Conservation (phyloP, 140 eudicot genomes). For the Erigeron philadelphicus region DNA sequence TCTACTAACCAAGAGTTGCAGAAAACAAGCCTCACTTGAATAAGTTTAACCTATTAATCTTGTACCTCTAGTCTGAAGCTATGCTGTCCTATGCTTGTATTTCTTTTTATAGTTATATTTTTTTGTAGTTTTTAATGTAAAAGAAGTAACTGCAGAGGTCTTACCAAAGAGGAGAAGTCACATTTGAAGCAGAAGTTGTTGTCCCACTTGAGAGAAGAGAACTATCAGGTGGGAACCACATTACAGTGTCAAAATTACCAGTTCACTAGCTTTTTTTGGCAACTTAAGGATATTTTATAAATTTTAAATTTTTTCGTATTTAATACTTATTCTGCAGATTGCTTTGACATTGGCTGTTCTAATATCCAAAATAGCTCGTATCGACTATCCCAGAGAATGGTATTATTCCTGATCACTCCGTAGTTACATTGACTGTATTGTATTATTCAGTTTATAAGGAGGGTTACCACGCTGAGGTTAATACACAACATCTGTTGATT, state of each 20-base stretch:
- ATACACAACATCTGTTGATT: slow-evolving; percentile 2
- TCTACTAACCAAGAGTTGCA: neutral
- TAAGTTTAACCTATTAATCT: neutral
- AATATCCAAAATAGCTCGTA: slow-evolving; percentile 87
- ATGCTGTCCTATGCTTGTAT: slow-evolving; percentile 3
- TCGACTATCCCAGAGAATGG: slow-evolving; percentile 96
- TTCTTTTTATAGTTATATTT: slow-evolving; percentile 1
- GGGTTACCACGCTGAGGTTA: neutral
- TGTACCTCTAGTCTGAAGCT: neutral
- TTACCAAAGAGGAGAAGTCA: slow-evolving; percentile 73
- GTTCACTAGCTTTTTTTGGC: slow-evolving; percentile 14
- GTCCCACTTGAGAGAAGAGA: slow-evolving; percentile 92
- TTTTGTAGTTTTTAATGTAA: slow-evolving; percentile 2
- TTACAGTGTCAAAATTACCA: slow-evolving; percentile 11
- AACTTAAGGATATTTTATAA: slow-evolving; percentile 8
- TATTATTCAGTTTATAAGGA: neutral
- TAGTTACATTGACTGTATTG: neutral
- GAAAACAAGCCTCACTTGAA: neutral
- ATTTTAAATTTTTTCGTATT: neutral
- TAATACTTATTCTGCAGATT: slow-evolving; percentile 43
- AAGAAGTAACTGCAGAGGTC: slow-evolving; percentile 56
- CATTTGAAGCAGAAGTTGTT: slow-evolving; percentile 71
- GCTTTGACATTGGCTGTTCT: slow-evolving; percentile 83
- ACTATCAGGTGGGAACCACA: slow-evolving; percentile 59
- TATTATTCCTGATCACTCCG: slow-evolving; percentile 28